Evolutionary conservation across 2,329 filamentous ascomycete species (phyloP).

Genomic region (Albifimbria verrucaria): DNA sequence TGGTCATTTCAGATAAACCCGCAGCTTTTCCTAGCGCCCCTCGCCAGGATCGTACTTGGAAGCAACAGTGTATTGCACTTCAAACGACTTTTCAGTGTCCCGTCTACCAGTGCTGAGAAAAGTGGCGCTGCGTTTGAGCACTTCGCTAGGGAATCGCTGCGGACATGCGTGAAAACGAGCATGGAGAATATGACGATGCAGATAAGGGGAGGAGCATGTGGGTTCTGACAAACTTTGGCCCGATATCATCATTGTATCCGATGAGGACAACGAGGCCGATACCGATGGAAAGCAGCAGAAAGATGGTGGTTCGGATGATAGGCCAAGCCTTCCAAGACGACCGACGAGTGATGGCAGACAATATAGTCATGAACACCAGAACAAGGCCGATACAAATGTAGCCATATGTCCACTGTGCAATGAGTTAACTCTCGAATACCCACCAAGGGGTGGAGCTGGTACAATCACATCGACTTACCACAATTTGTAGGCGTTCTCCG

Average conservation of each 20-base stretch:
- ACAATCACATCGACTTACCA: too few species aligned
- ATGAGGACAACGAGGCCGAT: conserved; percentile 23
- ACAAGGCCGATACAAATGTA: conserved; percentile 29
- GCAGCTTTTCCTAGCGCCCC: too few species aligned
- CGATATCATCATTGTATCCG: conserved; percentile 13
- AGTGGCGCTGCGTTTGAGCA: conserved; percentile 14
- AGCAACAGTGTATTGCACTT: not conserved
- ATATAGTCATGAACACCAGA: conserved; percentile 27
- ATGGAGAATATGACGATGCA: conserved; percentile 29
- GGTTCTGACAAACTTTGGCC: conserved; percentile 18
- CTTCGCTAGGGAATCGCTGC: conserved; percentile 16
- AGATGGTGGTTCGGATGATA: conserved; percentile 24
- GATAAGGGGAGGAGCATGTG: conserved; percentile 31
- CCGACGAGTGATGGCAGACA: conserved; percentile 26
- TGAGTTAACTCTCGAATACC: not conserved
- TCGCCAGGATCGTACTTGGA: not conserved
- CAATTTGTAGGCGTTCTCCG: conserved; percentile 22
- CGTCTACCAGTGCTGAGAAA: conserved; percentile 12
- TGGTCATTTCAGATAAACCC: too few species aligned
- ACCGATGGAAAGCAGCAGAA: conserved; percentile 24
- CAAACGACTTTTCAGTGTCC: not conserved
- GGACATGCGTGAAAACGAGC: conserved; percentile 29
- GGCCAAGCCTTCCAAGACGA: conserved; percentile 28
- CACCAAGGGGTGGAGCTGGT: too few species aligned
- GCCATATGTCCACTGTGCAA: conserved; percentile 27